Evolutionary conservation across 2,329 filamentous ascomycete genomes (phyloP), one percentile per base, ranked within the genome.

Genomic region (Aspergillus sp.): DNA sequence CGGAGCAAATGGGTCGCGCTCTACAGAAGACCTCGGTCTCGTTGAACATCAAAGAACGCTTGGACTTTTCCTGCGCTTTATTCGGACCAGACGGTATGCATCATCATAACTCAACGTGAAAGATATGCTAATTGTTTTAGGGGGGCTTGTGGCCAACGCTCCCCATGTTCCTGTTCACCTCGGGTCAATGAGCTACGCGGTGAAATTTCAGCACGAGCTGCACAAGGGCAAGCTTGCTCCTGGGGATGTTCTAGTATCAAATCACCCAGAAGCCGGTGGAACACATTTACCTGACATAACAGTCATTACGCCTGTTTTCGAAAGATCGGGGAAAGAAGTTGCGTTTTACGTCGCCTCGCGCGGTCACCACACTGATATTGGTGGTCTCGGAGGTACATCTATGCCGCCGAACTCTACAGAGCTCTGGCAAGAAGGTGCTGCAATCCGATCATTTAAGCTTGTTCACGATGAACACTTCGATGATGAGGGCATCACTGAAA

Each of bases 1-100:
- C 90, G 2, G 90, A 93, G 75, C 90, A 93, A 70, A 93, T 93
- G 90, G 90, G 90, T 1, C 80, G 88, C 51, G 87, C 89, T 10
- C 76, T 92, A n/a, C 90, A 92, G 68, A 92, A 92, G 78, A 92
- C 90, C 0, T 60, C 58, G 68, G 89, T 91, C 54, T 90, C 85
- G 66, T 91, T 88, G 0, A 93, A 92, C 67, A 89, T 92, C 67
- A 93, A 92, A 71, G 90, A 93, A 91, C 84, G 90, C 2, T 81
- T 93, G 0, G 90, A 93, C 69, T 93, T 91, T 69, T 91, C 88
- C 0, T 93, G 90, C 66, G 90, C 90, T 22, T 82, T 93, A 1
- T 93, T 93, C 62, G 89, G 91, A 66, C 82, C 85, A 0, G 84
- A 85, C 3, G 90, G 90, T n/a, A 47, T 47, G 20, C 1, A 45